These are phyloP conservation scores for Starmerella etchellsii DNA, from an alignment of 805 yeast species.

Conservation along the genomic window DNA sequence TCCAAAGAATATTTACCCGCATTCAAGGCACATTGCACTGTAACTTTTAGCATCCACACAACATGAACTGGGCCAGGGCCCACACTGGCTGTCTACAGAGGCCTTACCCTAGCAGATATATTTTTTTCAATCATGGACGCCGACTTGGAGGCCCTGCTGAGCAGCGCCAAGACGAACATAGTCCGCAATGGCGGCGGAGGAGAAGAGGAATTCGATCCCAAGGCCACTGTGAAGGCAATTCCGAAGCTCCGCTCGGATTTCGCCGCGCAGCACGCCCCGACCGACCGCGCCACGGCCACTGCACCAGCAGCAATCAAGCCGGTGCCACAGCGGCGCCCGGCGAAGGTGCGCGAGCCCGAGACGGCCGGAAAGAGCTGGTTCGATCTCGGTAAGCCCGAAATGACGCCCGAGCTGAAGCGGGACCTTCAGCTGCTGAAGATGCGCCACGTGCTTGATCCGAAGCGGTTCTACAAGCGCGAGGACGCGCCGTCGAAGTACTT, in stretches of 20 bases:
- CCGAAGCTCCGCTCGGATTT: slow-evolving; percentile 12
- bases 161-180: slow-evolving; percentile 9
- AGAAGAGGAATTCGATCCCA: slow-evolving; percentile 20
- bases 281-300: not conserved
- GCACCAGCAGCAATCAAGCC: slow-evolving; percentile 8
- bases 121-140: slow-evolving; percentile 8
- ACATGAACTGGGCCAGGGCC: no score
- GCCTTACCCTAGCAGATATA: no score
- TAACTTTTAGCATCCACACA: no score
- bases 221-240: slow-evolving; percentile 20
- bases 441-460: slow-evolving; percentile 87
- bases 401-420: slow-evolving; percentile 58
- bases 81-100: no score
- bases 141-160: slow-evolving; percentile 14
- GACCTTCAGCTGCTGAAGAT: slow-evolving; percentile 70
- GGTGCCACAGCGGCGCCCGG: slow-evolving; percentile 21
- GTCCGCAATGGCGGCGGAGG: not conserved
- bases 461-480: slow-evolving; percentile 84
- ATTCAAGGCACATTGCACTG: no score
- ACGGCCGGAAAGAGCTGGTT: slow-evolving; percentile 63
- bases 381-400: slow-evolving; percentile 59
- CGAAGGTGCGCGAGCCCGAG: slow-evolving; percentile 22
- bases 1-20: no score
- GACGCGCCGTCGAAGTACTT: slow-evolving; percentile 56
- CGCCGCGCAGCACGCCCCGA: not conserved